phyloP scores from a whole-genome alignment of 2,329 filamentous ascomycete species.

The Lecanicillium sp. region DNA sequence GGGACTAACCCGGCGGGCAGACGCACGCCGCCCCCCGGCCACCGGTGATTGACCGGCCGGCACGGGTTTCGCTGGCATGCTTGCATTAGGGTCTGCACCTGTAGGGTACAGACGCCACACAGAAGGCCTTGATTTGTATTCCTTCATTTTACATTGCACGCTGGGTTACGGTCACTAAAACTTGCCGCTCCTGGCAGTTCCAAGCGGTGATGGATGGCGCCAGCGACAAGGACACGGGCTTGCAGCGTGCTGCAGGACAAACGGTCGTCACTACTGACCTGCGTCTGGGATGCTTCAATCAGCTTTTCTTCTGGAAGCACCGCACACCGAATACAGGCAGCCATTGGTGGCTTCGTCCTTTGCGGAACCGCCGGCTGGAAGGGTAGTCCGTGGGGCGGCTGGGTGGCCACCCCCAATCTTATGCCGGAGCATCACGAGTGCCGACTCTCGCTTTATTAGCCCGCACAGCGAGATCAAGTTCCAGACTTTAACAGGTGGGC shows the following conservation, averaged over 20 bases:
- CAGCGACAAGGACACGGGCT: constrained; percentile 47
- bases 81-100: constrained; percentile 30
- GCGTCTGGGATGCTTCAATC: constrained; percentile 47
- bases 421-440: constrained; percentile 30
- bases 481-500: too few relatives aligned
- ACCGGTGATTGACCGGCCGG: constrained; percentile 31
- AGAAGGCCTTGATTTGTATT: too few relatives aligned
- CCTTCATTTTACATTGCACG: constrained; percentile 46
- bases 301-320: constrained; percentile 45
- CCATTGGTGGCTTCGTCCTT: constrained; percentile 36
- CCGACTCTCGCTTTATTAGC: constrained; percentile 25
- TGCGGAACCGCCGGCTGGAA: constrained; percentile 36
- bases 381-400: constrained; percentile 27
- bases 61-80: constrained; percentile 41
- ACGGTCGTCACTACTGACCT: constrained; percentile 41
- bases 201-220: constrained; percentile 40
- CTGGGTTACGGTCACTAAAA: constrained; percentile 35
- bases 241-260: constrained; percentile 39
- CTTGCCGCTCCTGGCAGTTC: constrained; percentile 44
- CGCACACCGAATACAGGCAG: constrained; percentile 40
- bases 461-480: constrained; percentile 26
- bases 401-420: too few relatives aligned
- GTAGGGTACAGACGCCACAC: constrained; percentile 21
- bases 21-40: too few relatives aligned
- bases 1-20: too few relatives aligned